Evolutionary conservation across 2,329 filamentous ascomycete species (phyloP).

Genomic region (Plectosphaerella cucumerina): DNA sequence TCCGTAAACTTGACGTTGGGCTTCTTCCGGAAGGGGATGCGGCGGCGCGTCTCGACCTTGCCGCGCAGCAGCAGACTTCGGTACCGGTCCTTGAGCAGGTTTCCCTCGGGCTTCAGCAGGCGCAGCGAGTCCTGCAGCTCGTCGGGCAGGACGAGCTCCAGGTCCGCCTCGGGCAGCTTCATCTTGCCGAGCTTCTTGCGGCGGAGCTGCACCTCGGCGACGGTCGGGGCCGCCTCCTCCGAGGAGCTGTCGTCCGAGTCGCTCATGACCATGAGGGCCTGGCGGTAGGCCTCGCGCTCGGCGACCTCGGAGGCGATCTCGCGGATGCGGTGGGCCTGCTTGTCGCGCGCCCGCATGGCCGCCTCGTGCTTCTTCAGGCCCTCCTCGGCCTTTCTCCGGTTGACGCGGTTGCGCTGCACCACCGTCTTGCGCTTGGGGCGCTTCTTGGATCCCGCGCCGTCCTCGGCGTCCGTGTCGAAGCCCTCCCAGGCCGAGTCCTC

Average conservation of each 20-base stretch:
- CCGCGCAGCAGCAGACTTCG: constrained; percentile 83
- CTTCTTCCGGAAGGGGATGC: constrained; percentile 77
- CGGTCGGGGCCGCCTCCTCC: constrained; percentile 47
- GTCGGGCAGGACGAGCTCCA: constrained; percentile 79
- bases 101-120: constrained; percentile 90
- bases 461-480: constrained; percentile 76
- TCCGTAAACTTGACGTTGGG: constrained; percentile 77
- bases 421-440: constrained; percentile 81
- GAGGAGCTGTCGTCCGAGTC: constrained; percentile 28
- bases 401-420: constrained; percentile 80
- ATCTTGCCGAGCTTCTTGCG: constrained; percentile 70
- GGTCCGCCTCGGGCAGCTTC: constrained; percentile 70
- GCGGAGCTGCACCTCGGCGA: constrained; percentile 61
- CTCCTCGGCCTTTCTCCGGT: constrained; percentile 85
- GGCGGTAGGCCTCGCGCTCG: constrained; percentile 49
- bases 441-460: constrained; percentile 57
- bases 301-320: constrained; percentile 61
- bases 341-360: constrained; percentile 67
- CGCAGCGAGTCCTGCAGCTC: constrained; percentile 79
- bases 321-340: constrained; percentile 68
- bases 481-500: constrained; percentile 92
- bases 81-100: constrained; percentile 87
- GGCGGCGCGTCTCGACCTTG: constrained; percentile 79
- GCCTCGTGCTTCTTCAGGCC: constrained; percentile 70
- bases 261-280: constrained; percentile 27